These are phyloP conservation scores for Russula virescens DNA, from an alignment of 768 basidiomycete species.

Conservation along the genomic window DNA sequence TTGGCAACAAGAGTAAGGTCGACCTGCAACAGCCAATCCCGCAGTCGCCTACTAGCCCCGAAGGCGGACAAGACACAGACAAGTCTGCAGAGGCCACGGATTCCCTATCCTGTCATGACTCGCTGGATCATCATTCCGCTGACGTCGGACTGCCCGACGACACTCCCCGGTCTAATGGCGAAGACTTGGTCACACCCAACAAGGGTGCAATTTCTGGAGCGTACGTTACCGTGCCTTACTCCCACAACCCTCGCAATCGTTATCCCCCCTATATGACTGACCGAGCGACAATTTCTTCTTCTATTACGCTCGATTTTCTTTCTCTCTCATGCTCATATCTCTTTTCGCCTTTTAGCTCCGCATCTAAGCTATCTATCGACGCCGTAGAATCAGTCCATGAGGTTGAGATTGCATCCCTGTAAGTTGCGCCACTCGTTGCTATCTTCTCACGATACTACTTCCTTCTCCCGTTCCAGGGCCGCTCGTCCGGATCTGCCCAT, in stretches of 20 bases:
- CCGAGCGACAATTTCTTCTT: neutral
- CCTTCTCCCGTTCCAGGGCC: neutral
- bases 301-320: neutral
- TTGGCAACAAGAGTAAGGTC: neutral
- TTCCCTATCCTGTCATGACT: neutral
- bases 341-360: neutral
- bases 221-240: neutral
- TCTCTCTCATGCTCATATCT: neutral
- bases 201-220: neutral
- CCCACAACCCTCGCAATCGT: neutral
- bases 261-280: neutral
- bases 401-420: neutral
- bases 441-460: neutral
- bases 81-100: neutral
- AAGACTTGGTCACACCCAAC: neutral
- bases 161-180: neutral
- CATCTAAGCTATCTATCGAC: neutral
- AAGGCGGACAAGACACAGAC: neutral
- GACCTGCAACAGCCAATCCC: neutral
- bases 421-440: neutral
- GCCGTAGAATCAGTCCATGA: neutral
- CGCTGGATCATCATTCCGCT: neutral
- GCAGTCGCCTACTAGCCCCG: neutral
- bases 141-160: neutral
- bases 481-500: neutral